Evolutionary conservation across 139 green algal genomes (phyloP), one percentile per base, ranked within the genome.

Genomic region (Volvox reticuliferus): DNA sequence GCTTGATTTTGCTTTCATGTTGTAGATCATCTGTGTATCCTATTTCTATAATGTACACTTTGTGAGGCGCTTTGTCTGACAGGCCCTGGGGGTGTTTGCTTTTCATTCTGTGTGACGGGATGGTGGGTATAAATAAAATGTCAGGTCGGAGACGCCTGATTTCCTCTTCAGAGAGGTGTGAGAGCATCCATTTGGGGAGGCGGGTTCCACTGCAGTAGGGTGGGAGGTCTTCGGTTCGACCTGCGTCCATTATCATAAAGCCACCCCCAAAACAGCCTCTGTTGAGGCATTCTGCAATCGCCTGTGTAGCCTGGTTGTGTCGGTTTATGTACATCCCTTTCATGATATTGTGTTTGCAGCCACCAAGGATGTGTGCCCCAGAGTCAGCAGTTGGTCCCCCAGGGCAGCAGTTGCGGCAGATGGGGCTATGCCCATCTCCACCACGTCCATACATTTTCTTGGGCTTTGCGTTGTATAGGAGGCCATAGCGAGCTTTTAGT

Each of bases 321-420:
- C 79, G 21, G 20, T 69, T 36, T 3, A 36, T 36, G 37, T 71
- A 69, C 79, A 68, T 3, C 0, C 79, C 44, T 35, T 85, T 35
- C 44, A 69, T 85, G 44, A 6, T 68, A 9, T 36, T 5, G 22
- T 71, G 22, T 12, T 36, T 36, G 36, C 79, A 85, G 3, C 79
- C 79, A 6, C 79, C 79, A 18, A 85, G 79, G 36, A 85, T 85
- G 79, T 85, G 79, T 18, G 32, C 79, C 12, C 44, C 44, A 1
- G 44, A 85, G 79, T 85, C 79, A 12, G 44, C 26, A 1, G 37
- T 26, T 1, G 67, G 67, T 5, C 67, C 67, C 24, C 3, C 24
- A 12, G 6, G 6, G 12, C 12, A 3, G 67, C 12, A 75, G 67
- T 68, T 32, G 24, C 73, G 79, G 37, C 79, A 85, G 44, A 85